Base-by-base conservation (phyloP, 2,329 filamentous ascomycete genomes). In the Pseudogymnoascus sp. region DNA sequence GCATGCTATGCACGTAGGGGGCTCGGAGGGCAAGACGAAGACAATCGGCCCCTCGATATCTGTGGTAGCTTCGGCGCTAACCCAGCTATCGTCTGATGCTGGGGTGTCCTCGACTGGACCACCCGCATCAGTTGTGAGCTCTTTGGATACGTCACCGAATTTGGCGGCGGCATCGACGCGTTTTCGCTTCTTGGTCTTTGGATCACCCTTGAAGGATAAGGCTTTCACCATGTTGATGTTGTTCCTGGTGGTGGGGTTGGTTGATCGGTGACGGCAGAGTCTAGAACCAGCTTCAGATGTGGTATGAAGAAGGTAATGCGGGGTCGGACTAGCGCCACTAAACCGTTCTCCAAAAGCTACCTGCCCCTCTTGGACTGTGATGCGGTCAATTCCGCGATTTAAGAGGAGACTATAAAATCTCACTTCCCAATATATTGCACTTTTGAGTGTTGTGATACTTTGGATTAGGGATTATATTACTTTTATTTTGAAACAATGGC, bases 141-240 rank as follows among this genome's bases (percentile, higher is more conserved):
- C 74, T 60, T 75, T 70, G 62, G 73, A 71, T 30, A 71, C 65
- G 66, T 77, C 65, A 69, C 67, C 69, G 35, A 70, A 72, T 50
- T 73, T 73, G 35, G 73, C 71, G 28, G 74, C 72, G 28, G 77
- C 74, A 63, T 79, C 76, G 43, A 83, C 78, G 67, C 89, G 85
- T 81, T 96, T 97, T 73, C 91, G 84, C 80, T 97, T 97, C 76
- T 94, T 96, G 63, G 84, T 77, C 77, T 94, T 94, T 76, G 95
- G 97, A 77, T 99, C 94, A 79, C 94, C 94, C 77, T 99, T 99
- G 81, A 99, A 99, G 57, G 85, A 81, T 62, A 99, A 83, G 57
- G 93, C 87, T 74, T 96, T 97, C 68, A 96, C 87, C 89, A 94
- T 94, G 64, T 65, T 75, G 67, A 70, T 18, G 34, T 20, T 54